phyloP scores from a whole-genome alignment of 176 grass and related monocot species.

The Phoenix roebelenii region DNA sequence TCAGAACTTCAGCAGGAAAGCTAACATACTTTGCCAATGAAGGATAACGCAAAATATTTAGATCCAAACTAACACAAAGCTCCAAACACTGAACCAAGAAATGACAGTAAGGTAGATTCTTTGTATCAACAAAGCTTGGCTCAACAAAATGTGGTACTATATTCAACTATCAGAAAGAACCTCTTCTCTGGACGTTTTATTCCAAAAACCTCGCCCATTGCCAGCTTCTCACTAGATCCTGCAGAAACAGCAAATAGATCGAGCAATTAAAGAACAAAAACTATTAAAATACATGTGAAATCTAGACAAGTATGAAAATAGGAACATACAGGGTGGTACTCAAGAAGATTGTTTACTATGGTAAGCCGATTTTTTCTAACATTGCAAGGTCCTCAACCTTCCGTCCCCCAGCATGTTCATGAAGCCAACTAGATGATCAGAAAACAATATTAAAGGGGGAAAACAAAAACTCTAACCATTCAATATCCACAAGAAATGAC shows the following conservation, averaged over 20 bases:
- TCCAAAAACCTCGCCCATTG: conserved; percentile 95
- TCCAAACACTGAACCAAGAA: no score
- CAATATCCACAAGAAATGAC: no score
- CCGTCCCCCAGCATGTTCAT: conserved; percentile 36
- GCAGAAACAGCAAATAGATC: conserved; percentile 9
- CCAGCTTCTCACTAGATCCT: conserved; percentile 97
- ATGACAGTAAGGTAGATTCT: background rate
- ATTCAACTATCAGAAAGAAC: background rate
- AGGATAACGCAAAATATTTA: no score
- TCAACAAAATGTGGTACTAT: no score
- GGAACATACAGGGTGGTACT: conserved; percentile 89
- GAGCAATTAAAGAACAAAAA: background rate
- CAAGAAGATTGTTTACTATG: conserved; percentile 93
- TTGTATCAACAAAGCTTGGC: background rate
- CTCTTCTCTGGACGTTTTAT: conserved; percentile 76
- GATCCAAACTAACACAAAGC: no score
- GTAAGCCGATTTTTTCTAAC: conserved; percentile 83
- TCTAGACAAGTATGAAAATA: background rate
- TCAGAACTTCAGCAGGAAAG: no score
- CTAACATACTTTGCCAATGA: no score
- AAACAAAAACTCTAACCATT: no score
- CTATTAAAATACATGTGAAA: no score
- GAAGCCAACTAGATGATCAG: no score
- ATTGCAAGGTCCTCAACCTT: conserved; percentile 88
- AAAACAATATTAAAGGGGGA: no score